Conservation (phyloP, 106 monocot species). For the Cymbidium sinense region DNA sequence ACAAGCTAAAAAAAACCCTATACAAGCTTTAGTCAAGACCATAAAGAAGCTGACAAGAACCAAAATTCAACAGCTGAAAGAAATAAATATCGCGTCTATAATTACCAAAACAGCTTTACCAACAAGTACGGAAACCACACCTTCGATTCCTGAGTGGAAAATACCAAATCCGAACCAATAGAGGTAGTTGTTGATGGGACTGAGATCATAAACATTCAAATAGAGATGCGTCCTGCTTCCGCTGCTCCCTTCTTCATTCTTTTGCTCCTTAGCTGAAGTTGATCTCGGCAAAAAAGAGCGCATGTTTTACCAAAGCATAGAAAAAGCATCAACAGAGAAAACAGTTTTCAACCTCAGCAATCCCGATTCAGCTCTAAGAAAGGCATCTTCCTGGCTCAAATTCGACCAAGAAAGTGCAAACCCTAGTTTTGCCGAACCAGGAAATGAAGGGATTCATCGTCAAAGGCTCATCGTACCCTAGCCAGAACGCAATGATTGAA, state of each 20-base stretch:
- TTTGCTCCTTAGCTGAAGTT: constrained; percentile 7
- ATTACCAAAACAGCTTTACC: not conserved
- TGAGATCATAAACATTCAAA: constrained; percentile 83
- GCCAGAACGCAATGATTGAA: not conserved
- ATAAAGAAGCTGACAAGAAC: not conserved
- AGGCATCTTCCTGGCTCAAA: not conserved
- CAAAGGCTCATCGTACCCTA: not conserved
- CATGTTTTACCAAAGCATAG: constrained; percentile 12
- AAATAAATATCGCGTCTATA: constrained; percentile 4
- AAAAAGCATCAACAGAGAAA: not conserved
- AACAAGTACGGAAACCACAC: constrained; percentile 17
- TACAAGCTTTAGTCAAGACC: not conserved
- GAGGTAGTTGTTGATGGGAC: constrained; percentile 63
- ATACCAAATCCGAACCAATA: constrained; percentile 81
- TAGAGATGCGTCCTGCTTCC: constrained; percentile 26
- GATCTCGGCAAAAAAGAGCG: constrained; percentile 15
- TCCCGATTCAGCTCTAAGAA: not conserved
- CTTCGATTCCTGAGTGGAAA: constrained; percentile 93
- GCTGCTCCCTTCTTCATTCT: constrained; percentile 5
- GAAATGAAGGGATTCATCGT: not conserved
- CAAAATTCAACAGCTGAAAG: not conserved
- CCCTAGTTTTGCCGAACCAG: constrained; percentile 6
- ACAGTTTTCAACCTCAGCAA: not conserved
- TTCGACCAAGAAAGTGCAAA: not conserved
- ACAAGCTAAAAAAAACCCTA: not conserved